Base-by-base conservation (phyloP, 139 green algal genomes). In the Edaphochlamys debaryana region DNA sequence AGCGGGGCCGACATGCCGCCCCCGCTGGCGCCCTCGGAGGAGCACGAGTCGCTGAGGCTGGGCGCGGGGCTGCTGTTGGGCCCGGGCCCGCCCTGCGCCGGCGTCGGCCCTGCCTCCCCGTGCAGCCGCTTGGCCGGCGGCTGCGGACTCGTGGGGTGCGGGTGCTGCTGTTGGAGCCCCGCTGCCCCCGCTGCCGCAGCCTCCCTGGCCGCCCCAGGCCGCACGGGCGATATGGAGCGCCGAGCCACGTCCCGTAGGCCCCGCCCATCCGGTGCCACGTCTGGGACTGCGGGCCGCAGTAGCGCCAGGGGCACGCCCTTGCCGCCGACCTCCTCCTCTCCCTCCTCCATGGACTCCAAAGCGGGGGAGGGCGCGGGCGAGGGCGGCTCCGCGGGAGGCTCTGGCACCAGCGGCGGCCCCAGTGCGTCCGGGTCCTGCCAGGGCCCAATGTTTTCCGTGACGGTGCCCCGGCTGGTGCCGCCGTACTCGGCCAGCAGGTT, bases 401-500 rank as follows among this genome's bases (percentile, higher is more conserved):
- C 60, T 0, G 75, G 75, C 32, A 81, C n/a, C 30, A 41, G 25
- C 40, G 54, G 63, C 36, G 23, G 11, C 45, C 30, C 15, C 69
- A 41, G 3, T 0, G 40, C 30, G 17, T 29, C 3, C 7, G 34
- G 37, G 7, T 73, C 40, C 38, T 73, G 54, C 85, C 85, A 89
- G 8, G 79, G 79, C 11, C 85, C 85, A 5, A 64, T 42, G 56
- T 80, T 80, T 36, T 74, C 79, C 0, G 62, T 73, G 0, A 89
- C n/a, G 1, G 29, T 0, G 41, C 79, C 79, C 4, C 30, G 48
- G 11, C 79, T 86, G 8, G 48, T 67, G 54, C 85, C 85, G 25
- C 85, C 85, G 37, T 82, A 89, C 41, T 86, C 54, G 9, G 69
- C 17, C 23, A 89, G 71, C 22, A 89, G 70, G 79, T 79, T 84